Percentiles rank a stretch among this genome's conserved stretches.
phyloP scores from a whole-genome alignment of 306 rosid species.

The Herpetospermum pedunculosum region DNA sequence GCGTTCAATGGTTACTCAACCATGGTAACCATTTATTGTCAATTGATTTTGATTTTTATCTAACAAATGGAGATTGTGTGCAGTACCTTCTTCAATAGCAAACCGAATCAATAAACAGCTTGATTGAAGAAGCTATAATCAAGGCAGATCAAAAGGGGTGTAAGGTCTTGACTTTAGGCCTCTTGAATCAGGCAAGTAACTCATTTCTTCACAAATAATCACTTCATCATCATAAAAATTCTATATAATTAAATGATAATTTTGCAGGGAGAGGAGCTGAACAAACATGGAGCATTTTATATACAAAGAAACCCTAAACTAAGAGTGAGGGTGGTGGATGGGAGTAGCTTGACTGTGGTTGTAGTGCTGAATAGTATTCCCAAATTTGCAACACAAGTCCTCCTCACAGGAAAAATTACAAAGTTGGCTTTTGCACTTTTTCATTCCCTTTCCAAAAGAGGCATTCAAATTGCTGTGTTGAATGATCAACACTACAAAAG shows the following conservation, averaged over 20 bases:
- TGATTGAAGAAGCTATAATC: slow-evolving; percentile 22
- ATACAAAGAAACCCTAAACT: no score
- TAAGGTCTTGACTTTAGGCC: slow-evolving; percentile 26
- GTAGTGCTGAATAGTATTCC: slow-evolving; percentile 42
- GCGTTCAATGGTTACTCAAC: no score
- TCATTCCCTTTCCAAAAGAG: no score
- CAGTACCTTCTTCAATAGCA: slow-evolving; percentile 18
- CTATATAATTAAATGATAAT: background rate
- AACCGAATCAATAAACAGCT: slow-evolving; percentile 13
- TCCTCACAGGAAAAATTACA: slow-evolving; percentile 50
- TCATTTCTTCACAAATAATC: no score
- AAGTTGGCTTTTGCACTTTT: slow-evolving; percentile 54
- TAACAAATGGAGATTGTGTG: background rate
- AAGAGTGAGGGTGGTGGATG: slow-evolving; percentile 56
- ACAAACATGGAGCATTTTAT: slow-evolving; percentile 43
- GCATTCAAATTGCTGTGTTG: no score
- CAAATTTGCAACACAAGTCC: slow-evolving; percentile 44
- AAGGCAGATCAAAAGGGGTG: slow-evolving; percentile 23
- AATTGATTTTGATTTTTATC: no score
- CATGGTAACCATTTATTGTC: no score
- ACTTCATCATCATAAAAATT: background rate
- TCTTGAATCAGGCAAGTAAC: slow-evolving; percentile 22
- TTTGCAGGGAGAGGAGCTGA: slow-evolving; percentile 49
- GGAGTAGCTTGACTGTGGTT: slow-evolving; percentile 52
- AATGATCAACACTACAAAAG: no score